phyloP scores from a whole-genome alignment of 2,329 filamentous ascomycete genomes.

The Fusarium staphyleae region DNA sequence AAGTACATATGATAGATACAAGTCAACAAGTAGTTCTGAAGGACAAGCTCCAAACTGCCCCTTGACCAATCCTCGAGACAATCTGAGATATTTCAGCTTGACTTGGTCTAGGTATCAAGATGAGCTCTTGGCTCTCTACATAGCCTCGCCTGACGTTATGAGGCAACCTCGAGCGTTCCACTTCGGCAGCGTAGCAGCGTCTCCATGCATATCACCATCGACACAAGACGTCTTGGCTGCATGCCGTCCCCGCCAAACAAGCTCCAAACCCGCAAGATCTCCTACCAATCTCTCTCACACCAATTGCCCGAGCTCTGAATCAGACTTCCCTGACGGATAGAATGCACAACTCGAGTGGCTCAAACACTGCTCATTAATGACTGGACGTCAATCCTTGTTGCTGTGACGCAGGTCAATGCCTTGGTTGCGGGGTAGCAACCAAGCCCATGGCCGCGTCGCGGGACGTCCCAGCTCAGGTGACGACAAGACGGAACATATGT shows the following conservation, averaged over 20 bases:
- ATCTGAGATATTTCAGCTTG: too few relatives aligned
- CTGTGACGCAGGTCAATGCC: conserved; percentile 32
- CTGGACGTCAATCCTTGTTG: conserved; percentile 37
- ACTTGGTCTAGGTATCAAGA: too few relatives aligned
- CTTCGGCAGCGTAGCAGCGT: conserved; percentile 10
- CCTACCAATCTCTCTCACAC: background rate
- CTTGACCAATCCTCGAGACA: too few relatives aligned
- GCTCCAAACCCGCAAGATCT: conserved; percentile 21
- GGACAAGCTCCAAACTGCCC: too few relatives aligned
- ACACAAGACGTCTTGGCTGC: conserved; percentile 36
- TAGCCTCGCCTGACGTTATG: background rate
- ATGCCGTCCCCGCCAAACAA: conserved; percentile 38
- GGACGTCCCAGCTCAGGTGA: conserved; percentile 35
- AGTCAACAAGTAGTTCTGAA: too few relatives aligned
- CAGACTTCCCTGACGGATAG: too few relatives aligned
- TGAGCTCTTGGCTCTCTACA: too few relatives aligned
- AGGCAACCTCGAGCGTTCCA: conserved; percentile 10
- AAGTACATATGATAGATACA: too few relatives aligned
- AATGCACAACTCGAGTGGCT: conserved; percentile 17
- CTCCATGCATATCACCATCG: conserved; percentile 12
- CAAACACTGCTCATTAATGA: conserved; percentile 9
- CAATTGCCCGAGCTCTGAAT: too few relatives aligned
- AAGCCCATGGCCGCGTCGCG: conserved; percentile 15
- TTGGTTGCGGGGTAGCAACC: conserved; percentile 41
- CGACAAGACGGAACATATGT: conserved; percentile 15